These are phyloP conservation scores for Xylaria arbuscula DNA, from an alignment of 2,329 filamentous ascomycete genomes.

Conservation along the genomic window DNA sequence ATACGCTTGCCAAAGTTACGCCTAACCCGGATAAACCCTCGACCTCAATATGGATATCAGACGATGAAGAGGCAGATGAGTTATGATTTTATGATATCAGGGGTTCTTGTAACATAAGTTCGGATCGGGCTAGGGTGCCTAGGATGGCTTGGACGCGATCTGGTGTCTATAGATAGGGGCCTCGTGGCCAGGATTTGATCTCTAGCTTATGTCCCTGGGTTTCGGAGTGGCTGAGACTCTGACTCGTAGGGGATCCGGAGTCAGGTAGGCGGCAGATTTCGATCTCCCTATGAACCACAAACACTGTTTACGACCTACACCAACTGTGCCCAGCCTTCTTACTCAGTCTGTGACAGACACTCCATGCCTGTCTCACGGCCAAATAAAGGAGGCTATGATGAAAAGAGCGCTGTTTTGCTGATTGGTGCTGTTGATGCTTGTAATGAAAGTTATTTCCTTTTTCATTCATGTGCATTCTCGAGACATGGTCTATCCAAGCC, in stretches of 20 bases:
- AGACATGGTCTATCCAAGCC: not conserved
- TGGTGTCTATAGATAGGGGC: slow-evolving; percentile 4
- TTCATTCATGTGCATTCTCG: not conserved
- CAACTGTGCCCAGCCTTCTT: not conserved
- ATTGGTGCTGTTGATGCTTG: not conserved
- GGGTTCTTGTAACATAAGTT: slow-evolving; percentile 22
- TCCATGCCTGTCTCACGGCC: not conserved
- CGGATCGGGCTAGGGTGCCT: not conserved
- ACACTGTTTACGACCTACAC: not conserved
- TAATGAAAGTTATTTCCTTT: not conserved
- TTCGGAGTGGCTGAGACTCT: not conserved
- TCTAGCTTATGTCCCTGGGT: not conserved
- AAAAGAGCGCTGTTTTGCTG: not conserved
- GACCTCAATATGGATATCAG: slow-evolving; percentile 44
- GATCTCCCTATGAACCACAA: not conserved
- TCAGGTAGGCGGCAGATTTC: not conserved
- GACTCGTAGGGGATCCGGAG: not conserved
- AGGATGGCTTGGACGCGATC: not conserved
- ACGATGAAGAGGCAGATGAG: slow-evolving; percentile 48
- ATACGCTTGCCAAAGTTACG: not conserved
- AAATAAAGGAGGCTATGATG: not conserved
- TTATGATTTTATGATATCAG: slow-evolving; percentile 37
- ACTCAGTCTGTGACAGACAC: slow-evolving; percentile 11
- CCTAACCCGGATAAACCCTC: slow-evolving; percentile 33
- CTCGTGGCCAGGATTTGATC: slow-evolving; percentile 3